Conservation (phyloP, 495 filamentous ascomycete species). For the Tuber melanosporum region DNA sequence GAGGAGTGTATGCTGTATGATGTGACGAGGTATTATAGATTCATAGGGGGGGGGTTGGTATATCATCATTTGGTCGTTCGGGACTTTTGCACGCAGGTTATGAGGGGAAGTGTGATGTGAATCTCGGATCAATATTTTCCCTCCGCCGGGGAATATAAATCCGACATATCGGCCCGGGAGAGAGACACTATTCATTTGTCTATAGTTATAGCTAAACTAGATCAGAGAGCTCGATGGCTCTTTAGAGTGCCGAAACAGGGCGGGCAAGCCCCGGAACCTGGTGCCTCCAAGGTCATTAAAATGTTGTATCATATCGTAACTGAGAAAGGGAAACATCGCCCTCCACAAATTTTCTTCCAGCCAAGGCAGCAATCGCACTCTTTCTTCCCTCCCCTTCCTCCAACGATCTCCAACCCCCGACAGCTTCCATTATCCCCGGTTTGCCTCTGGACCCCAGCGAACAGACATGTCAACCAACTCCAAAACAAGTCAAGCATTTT, state of each 20-base stretch:
- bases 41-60: background rate
- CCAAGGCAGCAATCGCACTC: background rate
- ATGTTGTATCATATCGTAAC: background rate
- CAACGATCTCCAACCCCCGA: background rate
- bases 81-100: background rate
- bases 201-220: background rate
- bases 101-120: background rate
- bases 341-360: background rate
- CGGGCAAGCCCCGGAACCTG: background rate
- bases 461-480: constrained; percentile 17
- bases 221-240: background rate
- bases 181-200: background rate
- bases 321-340: background rate
- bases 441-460: background rate
- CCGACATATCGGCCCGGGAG: background rate
- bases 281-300: background rate
- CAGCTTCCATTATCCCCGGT: background rate
- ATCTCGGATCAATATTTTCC: background rate
- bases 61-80: background rate
- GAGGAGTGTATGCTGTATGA: background rate
- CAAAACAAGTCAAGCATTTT: constrained; percentile 14
- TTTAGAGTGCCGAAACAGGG: background rate
- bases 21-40: background rate
- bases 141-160: background rate
- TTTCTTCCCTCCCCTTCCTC: background rate